phyloP scores from a whole-genome alignment of 768 basidiomycete species.

The Atractiella rhizophila region DNA sequence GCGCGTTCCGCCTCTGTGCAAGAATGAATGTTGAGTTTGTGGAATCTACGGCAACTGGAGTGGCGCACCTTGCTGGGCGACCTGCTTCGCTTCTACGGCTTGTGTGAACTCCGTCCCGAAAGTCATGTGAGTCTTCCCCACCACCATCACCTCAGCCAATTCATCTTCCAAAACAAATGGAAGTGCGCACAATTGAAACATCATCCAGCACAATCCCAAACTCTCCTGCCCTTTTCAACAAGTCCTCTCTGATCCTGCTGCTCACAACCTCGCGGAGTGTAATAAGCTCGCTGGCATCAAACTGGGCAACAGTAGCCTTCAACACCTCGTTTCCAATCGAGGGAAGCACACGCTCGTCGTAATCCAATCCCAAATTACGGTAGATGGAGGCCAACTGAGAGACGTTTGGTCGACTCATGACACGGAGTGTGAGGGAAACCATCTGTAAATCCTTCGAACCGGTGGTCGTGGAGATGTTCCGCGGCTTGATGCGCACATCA shows the following conservation, averaged over 20 bases:
- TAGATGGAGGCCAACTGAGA: slow-evolving; percentile 75
- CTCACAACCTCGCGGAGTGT: slow-evolving; percentile 95
- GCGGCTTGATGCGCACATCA: slow-evolving; percentile 88
- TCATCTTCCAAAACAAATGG: slow-evolving; percentile 15
- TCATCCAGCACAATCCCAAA: slow-evolving; percentile 90
- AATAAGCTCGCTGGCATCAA: slow-evolving; percentile 86
- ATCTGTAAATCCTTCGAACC: slow-evolving; percentile 94
- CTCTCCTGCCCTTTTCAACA: slow-evolving; percentile 77
- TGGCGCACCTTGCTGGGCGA: slow-evolving; percentile 73
- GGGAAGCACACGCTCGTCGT: slow-evolving; percentile 89
- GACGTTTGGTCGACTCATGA: slow-evolving; percentile 77
- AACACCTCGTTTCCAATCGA: slow-evolving; percentile 95
- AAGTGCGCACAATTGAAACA: slow-evolving; percentile 47
- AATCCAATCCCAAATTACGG: slow-evolving; percentile 78
- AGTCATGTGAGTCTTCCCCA: slow-evolving; percentile 28
- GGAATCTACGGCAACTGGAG: not conserved
- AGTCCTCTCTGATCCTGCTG: slow-evolving; percentile 69
- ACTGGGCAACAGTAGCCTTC: slow-evolving; percentile 94
- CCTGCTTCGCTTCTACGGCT: slow-evolving; percentile 98
- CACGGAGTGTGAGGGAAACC: slow-evolving; percentile 88
- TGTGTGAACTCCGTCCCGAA: slow-evolving; percentile 20
- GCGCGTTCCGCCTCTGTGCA: slow-evolving; percentile 77
- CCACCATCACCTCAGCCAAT: no score
- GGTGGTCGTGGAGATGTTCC: slow-evolving; percentile 97
- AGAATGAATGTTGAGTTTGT: not conserved